Conservation (phyloP, 2,329 filamentous ascomycete genomes). For the Catunica adiposa region DNA sequence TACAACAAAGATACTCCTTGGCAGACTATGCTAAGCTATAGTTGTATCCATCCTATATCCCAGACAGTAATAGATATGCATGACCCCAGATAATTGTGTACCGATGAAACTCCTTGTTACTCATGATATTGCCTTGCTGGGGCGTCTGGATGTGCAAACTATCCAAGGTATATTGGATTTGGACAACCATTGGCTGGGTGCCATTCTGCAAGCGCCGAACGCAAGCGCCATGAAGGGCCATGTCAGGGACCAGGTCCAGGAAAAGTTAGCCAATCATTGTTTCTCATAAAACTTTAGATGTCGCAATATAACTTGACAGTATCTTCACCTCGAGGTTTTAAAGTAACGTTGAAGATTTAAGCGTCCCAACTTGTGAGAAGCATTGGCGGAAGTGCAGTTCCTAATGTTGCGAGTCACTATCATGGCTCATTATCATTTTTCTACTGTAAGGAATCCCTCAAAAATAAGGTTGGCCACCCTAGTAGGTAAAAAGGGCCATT, state of each 20-base stretch:
- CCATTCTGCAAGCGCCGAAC: slow-evolving; percentile 10
- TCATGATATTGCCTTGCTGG: background rate
- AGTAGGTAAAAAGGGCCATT: too few species aligned
- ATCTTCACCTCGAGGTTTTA: slow-evolving; percentile 7
- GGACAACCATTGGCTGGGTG: slow-evolving; percentile 7
- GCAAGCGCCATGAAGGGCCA: slow-evolving; percentile 9
- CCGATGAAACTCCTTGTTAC: background rate
- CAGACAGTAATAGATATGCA: background rate
- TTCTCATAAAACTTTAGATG: background rate
- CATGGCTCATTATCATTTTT: too few species aligned
- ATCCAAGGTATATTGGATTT: background rate
- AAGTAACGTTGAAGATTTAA: background rate
- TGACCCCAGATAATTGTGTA: background rate
- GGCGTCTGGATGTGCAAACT: background rate
- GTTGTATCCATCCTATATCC: background rate
- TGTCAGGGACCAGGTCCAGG: slow-evolving; percentile 7
- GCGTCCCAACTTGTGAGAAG: too few species aligned
- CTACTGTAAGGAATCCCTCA: too few species aligned
- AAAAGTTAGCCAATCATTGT: slow-evolving; percentile 6
- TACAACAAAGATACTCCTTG: background rate
- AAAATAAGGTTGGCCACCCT: too few species aligned
- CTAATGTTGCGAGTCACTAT: too few species aligned
- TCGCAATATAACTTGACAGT: background rate
- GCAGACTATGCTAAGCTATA: background rate
- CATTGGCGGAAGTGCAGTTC: too few species aligned